Conservation (phyloP, 352 stramenopile species). For the Peronospora farinosa region DNA sequence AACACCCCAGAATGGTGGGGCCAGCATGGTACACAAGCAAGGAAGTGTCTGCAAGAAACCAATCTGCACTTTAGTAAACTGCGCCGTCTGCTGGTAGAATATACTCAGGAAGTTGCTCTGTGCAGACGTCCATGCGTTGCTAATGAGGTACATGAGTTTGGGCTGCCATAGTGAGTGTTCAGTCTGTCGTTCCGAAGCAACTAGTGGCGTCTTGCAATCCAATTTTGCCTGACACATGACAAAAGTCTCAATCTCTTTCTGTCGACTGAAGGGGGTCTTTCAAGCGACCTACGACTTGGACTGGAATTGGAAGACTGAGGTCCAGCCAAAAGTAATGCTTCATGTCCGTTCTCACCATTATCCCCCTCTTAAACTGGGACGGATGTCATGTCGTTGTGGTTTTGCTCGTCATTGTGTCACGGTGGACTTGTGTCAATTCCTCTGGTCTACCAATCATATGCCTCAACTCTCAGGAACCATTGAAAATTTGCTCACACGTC, state of each 20-base stretch:
- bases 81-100: constrained; percentile 59
- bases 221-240: constrained; percentile 24
- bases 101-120: constrained; percentile 72
- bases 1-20: constrained; percentile 66
- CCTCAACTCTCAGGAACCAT: constrained; percentile 14
- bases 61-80: constrained; percentile 74
- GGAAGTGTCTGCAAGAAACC: constrained; percentile 65
- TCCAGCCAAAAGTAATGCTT: neutral
- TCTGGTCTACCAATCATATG: constrained; percentile 6
- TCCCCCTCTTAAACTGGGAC: neutral
- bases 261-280: neutral
- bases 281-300: neutral
- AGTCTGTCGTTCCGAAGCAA: constrained; percentile 6
- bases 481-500: constrained; percentile 17
- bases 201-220: constrained; percentile 26
- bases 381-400: constrained; percentile 11
- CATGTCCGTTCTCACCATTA: neutral
- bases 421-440: constrained; percentile 1
- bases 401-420: constrained; percentile 17
- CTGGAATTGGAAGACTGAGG: constrained; percentile 24
- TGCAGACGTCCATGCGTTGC: constrained; percentile 53
- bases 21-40: constrained; percentile 55
- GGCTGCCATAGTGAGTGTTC: constrained; percentile 39
- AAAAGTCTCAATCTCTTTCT: constrained; percentile 1
- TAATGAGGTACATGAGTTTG: constrained; percentile 77